A percentile compares a stretch with the other conserved stretches of the same genome.
phyloP scores from a whole-genome alignment of 1,139 yeast genomes.

The Taphrina wiesneri region DNA sequence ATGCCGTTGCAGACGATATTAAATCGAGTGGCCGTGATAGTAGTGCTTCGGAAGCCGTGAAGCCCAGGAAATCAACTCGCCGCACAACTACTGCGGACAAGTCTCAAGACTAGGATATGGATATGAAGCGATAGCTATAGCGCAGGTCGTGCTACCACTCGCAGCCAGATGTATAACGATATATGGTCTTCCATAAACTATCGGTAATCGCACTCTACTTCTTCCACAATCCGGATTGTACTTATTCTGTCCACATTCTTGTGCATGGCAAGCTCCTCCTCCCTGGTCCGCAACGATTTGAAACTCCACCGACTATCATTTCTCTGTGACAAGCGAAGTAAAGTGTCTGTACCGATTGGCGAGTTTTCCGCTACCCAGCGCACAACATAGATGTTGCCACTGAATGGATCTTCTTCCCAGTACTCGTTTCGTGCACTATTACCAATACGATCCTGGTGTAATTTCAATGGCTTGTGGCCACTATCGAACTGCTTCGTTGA shows the following conservation, averaged over 20 bases:
- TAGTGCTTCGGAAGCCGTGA: neutral
- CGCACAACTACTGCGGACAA: neutral
- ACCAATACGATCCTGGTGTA: neutral
- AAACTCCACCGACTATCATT: neutral
- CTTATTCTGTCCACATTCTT: neutral
- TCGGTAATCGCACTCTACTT: neutral
- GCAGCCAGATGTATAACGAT: no score
- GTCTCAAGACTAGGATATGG: neutral
- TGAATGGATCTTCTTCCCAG: constrained; percentile 12
- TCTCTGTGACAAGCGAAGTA: neutral
- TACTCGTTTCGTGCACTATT: neutral
- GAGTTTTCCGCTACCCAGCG: neutral
- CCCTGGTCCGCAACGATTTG: neutral
- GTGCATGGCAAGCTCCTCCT: neutral
- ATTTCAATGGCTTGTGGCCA: constrained; percentile 7
- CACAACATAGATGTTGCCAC: neutral
- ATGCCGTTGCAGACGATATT: neutral
- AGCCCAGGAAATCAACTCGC: neutral
- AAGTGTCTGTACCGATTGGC: neutral
- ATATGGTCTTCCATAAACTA: no score
- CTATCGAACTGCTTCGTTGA: neutral
- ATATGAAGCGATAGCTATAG: neutral
- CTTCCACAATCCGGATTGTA: constrained; percentile 1
- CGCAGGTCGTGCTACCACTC: no score
- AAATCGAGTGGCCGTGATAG: neutral